Percentiles rank a stretch among this genome's conserved stretches.
Conservation (phyloP, 140 eudicot species). For the Cichorium intybus region DNA sequence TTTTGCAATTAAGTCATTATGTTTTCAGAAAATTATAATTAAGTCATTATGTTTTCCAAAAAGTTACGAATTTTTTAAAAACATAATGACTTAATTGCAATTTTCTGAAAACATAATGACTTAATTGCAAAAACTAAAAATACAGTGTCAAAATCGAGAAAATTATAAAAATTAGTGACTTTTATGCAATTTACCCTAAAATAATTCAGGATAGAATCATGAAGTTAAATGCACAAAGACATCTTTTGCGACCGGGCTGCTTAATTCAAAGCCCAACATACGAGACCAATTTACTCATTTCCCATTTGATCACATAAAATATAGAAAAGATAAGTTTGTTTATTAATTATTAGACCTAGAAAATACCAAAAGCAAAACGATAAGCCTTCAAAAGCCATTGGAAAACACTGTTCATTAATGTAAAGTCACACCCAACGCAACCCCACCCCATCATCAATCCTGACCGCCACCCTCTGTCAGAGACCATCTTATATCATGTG, state of each 20-base stretch:
- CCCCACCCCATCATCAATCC: slow-evolving; percentile 27
- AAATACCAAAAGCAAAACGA: slow-evolving; percentile 20
- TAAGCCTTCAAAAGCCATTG: slow-evolving; percentile 18
- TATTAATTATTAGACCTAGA: slow-evolving; percentile 13
- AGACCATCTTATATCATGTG: slow-evolving; percentile 17
- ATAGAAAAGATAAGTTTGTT: slow-evolving; percentile 7
- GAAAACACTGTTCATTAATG: slow-evolving; percentile 25
- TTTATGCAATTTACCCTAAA: too few relatives aligned
- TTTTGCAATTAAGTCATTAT: too few relatives aligned
- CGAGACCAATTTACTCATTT: slow-evolving; percentile 8
- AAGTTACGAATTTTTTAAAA: too few relatives aligned
- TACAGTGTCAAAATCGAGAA: too few relatives aligned
- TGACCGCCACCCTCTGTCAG: slow-evolving; percentile 37
- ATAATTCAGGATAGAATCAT: too few relatives aligned
- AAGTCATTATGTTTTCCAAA: too few relatives aligned
- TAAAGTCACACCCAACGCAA: slow-evolving; percentile 10
- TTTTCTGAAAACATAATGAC: too few relatives aligned
- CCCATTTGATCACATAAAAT: slow-evolving; percentile 14
- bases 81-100: too few relatives aligned
- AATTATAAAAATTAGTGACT: too few relatives aligned
- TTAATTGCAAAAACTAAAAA: too few relatives aligned
- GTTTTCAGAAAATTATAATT: too few relatives aligned
- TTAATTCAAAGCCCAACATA: slow-evolving; percentile 37
- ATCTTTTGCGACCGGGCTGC: slow-evolving; percentile 23
- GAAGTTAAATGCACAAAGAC: slow-evolving; percentile 4